Evolutionary conservation across 148 eudicot species (phyloP).

Genomic region (Selenicereus undatus): DNA sequence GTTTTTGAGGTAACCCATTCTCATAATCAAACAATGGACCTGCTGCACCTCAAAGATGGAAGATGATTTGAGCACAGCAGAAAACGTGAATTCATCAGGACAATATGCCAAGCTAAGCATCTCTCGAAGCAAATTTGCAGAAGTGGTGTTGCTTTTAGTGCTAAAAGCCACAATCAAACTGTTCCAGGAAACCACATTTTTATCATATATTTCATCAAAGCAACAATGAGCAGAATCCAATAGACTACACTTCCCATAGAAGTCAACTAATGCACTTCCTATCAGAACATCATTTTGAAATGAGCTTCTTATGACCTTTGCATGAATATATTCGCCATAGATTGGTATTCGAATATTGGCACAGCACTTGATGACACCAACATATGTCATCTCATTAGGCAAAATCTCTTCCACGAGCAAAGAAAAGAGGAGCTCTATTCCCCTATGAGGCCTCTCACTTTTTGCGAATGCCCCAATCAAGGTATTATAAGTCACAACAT

Average conservation of each 20-base stretch:
- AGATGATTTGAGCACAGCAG: conserved; percentile 47
- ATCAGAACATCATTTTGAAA: conserved; percentile 47
- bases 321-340: conserved; percentile 54
- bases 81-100: conserved; percentile 57
- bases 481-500: conserved; percentile 68
- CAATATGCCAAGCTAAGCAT: conserved; percentile 46
- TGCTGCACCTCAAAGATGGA: conserved; percentile 37
- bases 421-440: conserved; percentile 36
- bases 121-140: conserved; percentile 36
- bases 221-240: conserved; percentile 46
- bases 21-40: conserved; percentile 52
- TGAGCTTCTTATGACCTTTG: conserved; percentile 41
- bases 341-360: conserved; percentile 27
- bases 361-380: conserved; percentile 46
- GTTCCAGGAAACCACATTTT: conserved; percentile 70
- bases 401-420: conserved; percentile 33
- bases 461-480: conserved; percentile 45
- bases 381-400: conserved; percentile 50
- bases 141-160: conserved; percentile 19
- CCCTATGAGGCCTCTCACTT: conserved; percentile 37
- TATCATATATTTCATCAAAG: conserved; percentile 55
- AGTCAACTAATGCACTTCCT: conserved; percentile 66
- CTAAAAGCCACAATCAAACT: conserved; percentile 48
- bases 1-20: conserved; percentile 45
- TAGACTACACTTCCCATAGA: conserved; percentile 48